phyloP scores from a whole-genome alignment of 139 green algal genomes.

The Helicosporidium sp. region DNA sequence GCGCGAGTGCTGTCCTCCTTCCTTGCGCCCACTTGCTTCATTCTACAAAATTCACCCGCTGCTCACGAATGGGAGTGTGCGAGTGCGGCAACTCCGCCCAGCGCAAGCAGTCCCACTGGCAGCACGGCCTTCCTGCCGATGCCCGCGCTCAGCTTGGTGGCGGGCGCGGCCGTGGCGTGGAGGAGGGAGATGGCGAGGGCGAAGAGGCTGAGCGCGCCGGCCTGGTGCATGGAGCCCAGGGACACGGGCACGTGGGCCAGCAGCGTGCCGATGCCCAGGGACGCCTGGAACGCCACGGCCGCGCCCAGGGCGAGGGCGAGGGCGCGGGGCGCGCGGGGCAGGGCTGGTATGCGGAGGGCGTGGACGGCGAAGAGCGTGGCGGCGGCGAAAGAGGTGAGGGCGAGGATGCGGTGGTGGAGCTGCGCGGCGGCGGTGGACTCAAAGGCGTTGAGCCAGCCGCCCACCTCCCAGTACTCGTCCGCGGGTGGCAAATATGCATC shows the following conservation, averaged over 20 bases:
- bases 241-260: conserved; percentile 70
- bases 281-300: conserved; percentile 39
- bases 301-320: conserved; percentile 25
- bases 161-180: conserved; percentile 47
- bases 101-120: background rate
- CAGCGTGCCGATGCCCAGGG: conserved; percentile 60
- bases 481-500: conserved; percentile 65
- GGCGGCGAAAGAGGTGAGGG: conserved; percentile 41
- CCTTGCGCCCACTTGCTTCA: too few species aligned
- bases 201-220: conserved; percentile 76
- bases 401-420: conserved; percentile 66
- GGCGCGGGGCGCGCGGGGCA: conserved; percentile 23
- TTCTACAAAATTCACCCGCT: too few species aligned
- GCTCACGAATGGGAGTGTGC: too few species aligned
- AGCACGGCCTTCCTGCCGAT: background rate
- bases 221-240: conserved; percentile 68
- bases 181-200: conserved; percentile 58
- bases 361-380: conserved; percentile 32
- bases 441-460: conserved; percentile 59
- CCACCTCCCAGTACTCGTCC: conserved; percentile 61
- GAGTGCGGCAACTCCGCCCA: conserved; percentile 5
- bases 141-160: background rate
- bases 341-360: conserved; percentile 12
- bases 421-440: conserved; percentile 93
- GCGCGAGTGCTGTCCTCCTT: too few species aligned